Evolutionary conservation across 2,329 filamentous ascomycete genomes (phyloP).

Genomic region (Arthrobotrys sinensis): DNA sequence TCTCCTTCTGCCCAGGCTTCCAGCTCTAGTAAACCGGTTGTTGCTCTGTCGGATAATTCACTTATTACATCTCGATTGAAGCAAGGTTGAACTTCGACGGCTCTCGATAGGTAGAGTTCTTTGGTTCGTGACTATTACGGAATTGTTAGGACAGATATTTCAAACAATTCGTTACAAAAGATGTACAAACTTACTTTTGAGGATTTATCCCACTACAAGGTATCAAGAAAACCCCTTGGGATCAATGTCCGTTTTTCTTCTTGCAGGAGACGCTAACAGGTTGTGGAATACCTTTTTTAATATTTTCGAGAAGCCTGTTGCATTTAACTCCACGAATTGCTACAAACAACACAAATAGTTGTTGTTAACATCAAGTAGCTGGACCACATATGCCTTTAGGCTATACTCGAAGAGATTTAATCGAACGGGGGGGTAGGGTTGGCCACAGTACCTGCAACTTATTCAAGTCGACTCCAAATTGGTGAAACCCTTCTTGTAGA

Average conservation of each 20-base stretch:
- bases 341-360: conserved; percentile 67
- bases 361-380: conserved; percentile 2
- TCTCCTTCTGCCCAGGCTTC: conserved; percentile 98
- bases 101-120: conserved; percentile 93
- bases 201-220: conserved; percentile 90
- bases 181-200: conserved; percentile 77
- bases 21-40: conserved; percentile 93
- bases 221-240: conserved; percentile 63
- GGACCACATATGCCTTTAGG: conserved; percentile 9
- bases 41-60: conserved; percentile 95
- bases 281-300: conserved; percentile 82
- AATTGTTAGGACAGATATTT: conserved; percentile 61
- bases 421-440: neutral
- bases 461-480: conserved; percentile 96
- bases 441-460: conserved; percentile 79
- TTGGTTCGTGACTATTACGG: conserved; percentile 85
- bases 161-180: neutral
- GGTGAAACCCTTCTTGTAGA: conserved; percentile 94
- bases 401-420: conserved; percentile 3
- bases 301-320: conserved; percentile 97
- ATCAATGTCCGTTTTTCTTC: conserved; percentile 47
- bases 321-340: conserved; percentile 98
- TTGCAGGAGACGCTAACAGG: conserved; percentile 31
- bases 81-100: conserved; percentile 97
- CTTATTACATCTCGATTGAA: conserved; percentile 98